Conservation (phyloP, 495 filamentous ascomycete genomes). For the Penicillium antarcticum region DNA sequence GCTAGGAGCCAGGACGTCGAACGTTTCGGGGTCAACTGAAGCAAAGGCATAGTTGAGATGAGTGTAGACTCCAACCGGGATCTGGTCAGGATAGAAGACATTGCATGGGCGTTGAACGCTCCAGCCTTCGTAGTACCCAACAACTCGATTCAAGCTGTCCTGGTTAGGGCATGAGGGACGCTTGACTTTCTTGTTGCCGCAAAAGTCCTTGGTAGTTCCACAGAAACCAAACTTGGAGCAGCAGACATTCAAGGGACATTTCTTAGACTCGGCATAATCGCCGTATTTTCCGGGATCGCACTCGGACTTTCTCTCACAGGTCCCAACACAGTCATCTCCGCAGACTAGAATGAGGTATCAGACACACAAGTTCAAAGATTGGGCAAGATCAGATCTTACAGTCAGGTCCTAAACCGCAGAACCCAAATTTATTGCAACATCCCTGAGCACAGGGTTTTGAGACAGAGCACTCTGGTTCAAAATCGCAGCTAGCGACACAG, state of each 20-base stretch:
- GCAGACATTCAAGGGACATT: constrained; percentile 36
- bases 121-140: constrained; percentile 19
- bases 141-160: neutral
- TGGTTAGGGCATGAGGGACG: neutral
- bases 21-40: constrained; percentile 37
- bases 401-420: constrained; percentile 23
- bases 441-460: constrained; percentile 18
- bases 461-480: constrained; percentile 8
- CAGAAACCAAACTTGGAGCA: constrained; percentile 33
- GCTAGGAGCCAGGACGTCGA: constrained; percentile 15
- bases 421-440: constrained; percentile 17
- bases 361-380: neutral
- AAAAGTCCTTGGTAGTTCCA: constrained; percentile 24
- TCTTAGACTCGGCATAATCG: constrained; percentile 3
- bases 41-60: constrained; percentile 37
- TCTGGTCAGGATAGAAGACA: neutral
- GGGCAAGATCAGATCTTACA: constrained; percentile 6
- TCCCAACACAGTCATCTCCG: constrained; percentile 15
- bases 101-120: neutral
- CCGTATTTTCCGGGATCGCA: constrained; percentile 25
- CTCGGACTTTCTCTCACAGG: constrained; percentile 23
- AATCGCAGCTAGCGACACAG: constrained; percentile 15
- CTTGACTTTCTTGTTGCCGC: constrained; percentile 11
- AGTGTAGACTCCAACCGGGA: constrained; percentile 20
- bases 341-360: constrained; percentile 10